Percentiles rank a stretch among this genome's conserved stretches.
Evolutionary conservation across 2,329 filamentous ascomycete species (phyloP).

Genomic region (Kalmusia sp.): DNA sequence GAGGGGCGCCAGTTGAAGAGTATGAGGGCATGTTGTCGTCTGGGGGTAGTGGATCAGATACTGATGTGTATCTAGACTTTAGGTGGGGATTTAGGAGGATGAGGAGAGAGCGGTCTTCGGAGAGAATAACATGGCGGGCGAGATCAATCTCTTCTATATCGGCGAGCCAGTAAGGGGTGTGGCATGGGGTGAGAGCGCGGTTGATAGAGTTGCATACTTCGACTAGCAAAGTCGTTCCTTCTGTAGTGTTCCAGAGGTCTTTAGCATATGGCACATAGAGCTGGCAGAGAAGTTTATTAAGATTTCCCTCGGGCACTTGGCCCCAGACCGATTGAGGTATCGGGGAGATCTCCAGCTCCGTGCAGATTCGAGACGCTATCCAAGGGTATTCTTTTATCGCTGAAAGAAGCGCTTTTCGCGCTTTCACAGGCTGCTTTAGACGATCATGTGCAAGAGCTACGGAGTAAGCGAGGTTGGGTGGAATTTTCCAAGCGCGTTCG

Average conservation of each 20-base stretch:
- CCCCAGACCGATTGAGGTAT: constrained; percentile 86
- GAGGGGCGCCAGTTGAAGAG: constrained; percentile 6
- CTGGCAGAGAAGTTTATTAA: constrained; percentile 73
- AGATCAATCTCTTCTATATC: constrained; percentile 54
- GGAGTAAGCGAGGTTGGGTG: constrained; percentile 78
- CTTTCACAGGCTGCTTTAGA: constrained; percentile 69
- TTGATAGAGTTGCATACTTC: constrained; percentile 67
- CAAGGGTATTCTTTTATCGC: constrained; percentile 81
- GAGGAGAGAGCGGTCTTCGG: constrained; percentile 75
- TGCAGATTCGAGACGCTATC: constrained; percentile 82
- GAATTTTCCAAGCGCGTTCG: constrained; percentile 56
- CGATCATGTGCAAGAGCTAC: constrained; percentile 78
- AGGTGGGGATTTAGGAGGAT: constrained; percentile 71
- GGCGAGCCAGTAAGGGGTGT: constrained; percentile 40
- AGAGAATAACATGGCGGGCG: constrained; percentile 79
- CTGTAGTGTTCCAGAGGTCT: constrained; percentile 84
- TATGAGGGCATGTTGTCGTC: constrained; percentile 49
- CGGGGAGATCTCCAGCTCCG: constrained; percentile 77
- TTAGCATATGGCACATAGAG: constrained; percentile 80
- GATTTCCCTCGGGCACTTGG: constrained; percentile 68
- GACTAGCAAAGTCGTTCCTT: constrained; percentile 71
- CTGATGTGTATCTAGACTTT: constrained; percentile 62
- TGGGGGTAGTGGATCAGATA: constrained; percentile 85
- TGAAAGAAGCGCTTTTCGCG: constrained; percentile 67
- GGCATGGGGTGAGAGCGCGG: constrained; percentile 30